phyloP scores from a whole-genome alignment of 2,329 filamentous ascomycete species.

The Thielaviopsis punctulata region DNA sequence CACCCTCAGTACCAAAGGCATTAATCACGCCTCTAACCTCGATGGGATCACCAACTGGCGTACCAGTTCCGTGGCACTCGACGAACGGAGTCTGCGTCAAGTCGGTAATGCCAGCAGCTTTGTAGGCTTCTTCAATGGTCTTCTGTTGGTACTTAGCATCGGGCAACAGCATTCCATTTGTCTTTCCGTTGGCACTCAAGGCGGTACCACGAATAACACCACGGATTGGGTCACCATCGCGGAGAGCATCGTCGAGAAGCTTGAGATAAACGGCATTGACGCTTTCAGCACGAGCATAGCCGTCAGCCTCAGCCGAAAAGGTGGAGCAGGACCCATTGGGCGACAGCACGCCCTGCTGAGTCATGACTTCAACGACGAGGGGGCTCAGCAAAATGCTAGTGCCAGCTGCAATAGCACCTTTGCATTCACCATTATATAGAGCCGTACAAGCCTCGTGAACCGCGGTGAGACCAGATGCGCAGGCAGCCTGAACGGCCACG shows the following conservation, averaged over 20 bases:
- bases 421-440: slow-evolving; percentile 18
- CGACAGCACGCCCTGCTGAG: slow-evolving; percentile 14
- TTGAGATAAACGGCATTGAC: slow-evolving; percentile 24
- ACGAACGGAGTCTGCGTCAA: slow-evolving; percentile 1
- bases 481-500: slow-evolving; percentile 22
- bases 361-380: slow-evolving; percentile 15
- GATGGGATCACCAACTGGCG: slow-evolving; percentile 36
- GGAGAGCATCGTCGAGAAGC: slow-evolving; percentile 24
- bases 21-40: slow-evolving; percentile 32
- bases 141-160: slow-evolving; percentile 20
- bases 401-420: slow-evolving; percentile 12
- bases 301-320: slow-evolving; percentile 20
- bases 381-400: slow-evolving; percentile 14
- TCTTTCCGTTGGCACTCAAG: slow-evolving; percentile 19
- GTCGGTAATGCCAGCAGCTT: slow-evolving; percentile 15
- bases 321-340: slow-evolving; percentile 19
- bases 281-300: slow-evolving; percentile 30
- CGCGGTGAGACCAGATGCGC: slow-evolving; percentile 19
- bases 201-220: slow-evolving; percentile 20
- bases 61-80: slow-evolving; percentile 41
- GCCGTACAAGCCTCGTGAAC: slow-evolving; percentile 19
- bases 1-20: slow-evolving; percentile 19
- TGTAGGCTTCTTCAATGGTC: slow-evolving; percentile 23
- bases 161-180: slow-evolving; percentile 24
- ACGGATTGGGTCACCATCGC: slow-evolving; percentile 23